These are phyloP conservation scores for Kwoniella sp. DNA, from an alignment of 768 basidiomycete species.

Conservation along the genomic window DNA sequence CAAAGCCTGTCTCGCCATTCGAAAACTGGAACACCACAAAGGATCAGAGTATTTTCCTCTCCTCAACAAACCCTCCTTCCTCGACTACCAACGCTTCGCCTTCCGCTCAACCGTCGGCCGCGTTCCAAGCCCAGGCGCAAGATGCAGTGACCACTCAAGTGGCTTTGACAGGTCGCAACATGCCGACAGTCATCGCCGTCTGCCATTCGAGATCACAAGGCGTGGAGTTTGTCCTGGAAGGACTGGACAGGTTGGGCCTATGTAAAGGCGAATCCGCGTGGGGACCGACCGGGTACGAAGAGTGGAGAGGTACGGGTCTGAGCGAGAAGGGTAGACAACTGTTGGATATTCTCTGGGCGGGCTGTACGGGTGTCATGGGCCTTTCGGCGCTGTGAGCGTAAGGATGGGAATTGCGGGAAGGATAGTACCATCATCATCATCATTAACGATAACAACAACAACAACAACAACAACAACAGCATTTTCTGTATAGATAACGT, in stretches of 20 bases:
- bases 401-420: neutral
- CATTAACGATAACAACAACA: too few relatives aligned
- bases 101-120: constrained; percentile 11
- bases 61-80: neutral
- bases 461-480: neutral
- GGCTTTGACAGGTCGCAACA: constrained; percentile 65
- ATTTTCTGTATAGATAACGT: neutral
- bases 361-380: constrained; percentile 54
- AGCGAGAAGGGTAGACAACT: constrained; percentile 50
- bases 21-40: constrained; percentile 8
- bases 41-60: constrained; percentile 15
- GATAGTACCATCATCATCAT: neutral
- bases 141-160: constrained; percentile 21
- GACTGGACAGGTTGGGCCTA: constrained; percentile 73
- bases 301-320: constrained; percentile 53
- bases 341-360: constrained; percentile 54
- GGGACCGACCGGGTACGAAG: constrained; percentile 59
- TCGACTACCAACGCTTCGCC: constrained; percentile 1
- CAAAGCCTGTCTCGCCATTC: constrained; percentile 1
- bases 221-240: constrained; percentile 78
- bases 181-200: constrained; percentile 61
- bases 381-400: constrained; percentile 19
- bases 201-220: constrained; percentile 57
- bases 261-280: constrained; percentile 59
- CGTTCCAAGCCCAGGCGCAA: neutral